Evolutionary conservation across 2,329 filamentous ascomycete genomes (phyloP), one percentile per base, ranked within the genome.

Genomic region (Cercospora zeae-maydis): DNA sequence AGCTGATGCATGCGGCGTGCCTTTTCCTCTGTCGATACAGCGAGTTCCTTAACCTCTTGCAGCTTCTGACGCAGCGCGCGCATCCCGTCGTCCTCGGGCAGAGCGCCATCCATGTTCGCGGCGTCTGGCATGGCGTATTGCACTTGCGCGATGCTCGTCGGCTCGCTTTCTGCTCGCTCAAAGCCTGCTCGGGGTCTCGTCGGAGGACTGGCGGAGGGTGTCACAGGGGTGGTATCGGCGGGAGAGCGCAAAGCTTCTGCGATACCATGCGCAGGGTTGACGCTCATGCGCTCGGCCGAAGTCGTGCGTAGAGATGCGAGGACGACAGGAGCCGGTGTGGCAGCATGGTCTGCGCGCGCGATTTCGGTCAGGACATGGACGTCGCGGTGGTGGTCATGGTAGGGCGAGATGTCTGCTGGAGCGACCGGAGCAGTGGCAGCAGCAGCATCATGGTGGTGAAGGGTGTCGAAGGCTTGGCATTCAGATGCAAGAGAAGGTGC

Each of bases 11-110:
- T 80, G 68, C 77, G 72, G 62, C 73, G 73, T n/a, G 81, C 81
- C 67, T 81, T 81, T 66, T 82, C 81, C 59, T 79, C 78, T 21
- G 78, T 80, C 27, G 78, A 75, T 10, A 79, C 70, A 0, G 74
- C 74, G 60, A 82, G 67, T 51, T 76, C 75, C 63, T 78, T 73
- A 61, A 83, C 81, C 62, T 80, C 73, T 54, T 82, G 80, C 67
- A 83, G 77, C 70, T 80, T 77, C 59, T 74, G 74, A 30, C 81
- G 75, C 47, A 83, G 71, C 61, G 75, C 72, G 19, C 75, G 75
- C 80, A 83, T 82, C 66, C 81, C 80, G 71, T 83, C 81, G 68
- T 82, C 79, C 61, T 78, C 80, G 6, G 81, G 81, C 66, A 83
- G 51, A 14, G 67, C 51, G 4, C 65, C 61, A n/a, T 69, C 62